phyloP scores from a whole-genome alignment of 305 asterid genomes.

The Fraxinus sp. region DNA sequence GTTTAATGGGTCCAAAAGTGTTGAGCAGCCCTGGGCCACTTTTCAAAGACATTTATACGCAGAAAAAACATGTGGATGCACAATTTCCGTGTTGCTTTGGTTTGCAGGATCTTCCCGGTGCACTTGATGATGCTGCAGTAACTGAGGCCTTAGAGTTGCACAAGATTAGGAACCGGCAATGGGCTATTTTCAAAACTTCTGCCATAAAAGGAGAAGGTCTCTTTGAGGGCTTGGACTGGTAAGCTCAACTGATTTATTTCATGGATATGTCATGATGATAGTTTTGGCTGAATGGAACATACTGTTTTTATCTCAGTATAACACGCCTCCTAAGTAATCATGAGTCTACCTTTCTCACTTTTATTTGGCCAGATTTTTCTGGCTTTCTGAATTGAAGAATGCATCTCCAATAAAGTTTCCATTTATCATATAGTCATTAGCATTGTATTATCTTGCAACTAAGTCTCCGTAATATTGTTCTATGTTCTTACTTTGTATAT shows the following conservation, averaged over 20 bases:
- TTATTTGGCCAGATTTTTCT: background rate
- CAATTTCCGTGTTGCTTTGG: slow-evolving; percentile 17
- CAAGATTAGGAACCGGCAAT: slow-evolving; percentile 85
- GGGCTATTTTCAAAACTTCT: slow-evolving; percentile 94
- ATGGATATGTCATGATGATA: background rate
- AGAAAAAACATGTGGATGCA: slow-evolving; percentile 6
- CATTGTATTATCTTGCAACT: background rate
- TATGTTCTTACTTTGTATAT: slow-evolving; percentile 10
- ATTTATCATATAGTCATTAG: background rate
- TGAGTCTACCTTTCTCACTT: background rate
- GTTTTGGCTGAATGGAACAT: background rate
- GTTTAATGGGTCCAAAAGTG: background rate
- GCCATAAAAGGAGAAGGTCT: slow-evolving; percentile 98
- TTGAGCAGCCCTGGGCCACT: background rate
- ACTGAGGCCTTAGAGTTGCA: slow-evolving; percentile 93
- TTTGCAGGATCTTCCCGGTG: slow-evolving; percentile 93
- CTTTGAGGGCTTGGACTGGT: slow-evolving; percentile 98
- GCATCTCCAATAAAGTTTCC: background rate
- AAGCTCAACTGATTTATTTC: slow-evolving; percentile 25
- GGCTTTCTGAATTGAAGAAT: background rate
- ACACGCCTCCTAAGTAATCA: background rate
- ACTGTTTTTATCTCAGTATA: background rate
- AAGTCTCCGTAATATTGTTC: background rate
- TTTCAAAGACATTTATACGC: background rate
- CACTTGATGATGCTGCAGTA: slow-evolving; percentile 93